Evolutionary conservation across 306 rosid genomes (phyloP).

Genomic region (Notholithocarpus densiflorus): DNA sequence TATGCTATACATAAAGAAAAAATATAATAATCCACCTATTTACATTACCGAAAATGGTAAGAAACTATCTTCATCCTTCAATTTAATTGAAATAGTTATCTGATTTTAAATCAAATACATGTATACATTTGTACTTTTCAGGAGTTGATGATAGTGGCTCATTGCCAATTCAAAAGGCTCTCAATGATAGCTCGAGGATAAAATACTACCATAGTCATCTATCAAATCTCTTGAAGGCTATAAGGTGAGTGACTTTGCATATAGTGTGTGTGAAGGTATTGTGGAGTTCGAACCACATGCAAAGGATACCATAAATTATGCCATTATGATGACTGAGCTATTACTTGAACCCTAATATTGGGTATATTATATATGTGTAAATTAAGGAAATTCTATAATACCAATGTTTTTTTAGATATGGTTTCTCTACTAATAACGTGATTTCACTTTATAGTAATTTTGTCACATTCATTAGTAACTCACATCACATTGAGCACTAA

Average conservation of each 20-base stretch:
- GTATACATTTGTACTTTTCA: not conserved
- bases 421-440: no score
- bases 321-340: no score
- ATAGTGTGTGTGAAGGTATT: no score
- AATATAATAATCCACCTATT: slow-evolving; percentile 42
- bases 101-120: not conserved
- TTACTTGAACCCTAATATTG: no score
- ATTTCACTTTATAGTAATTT: no score
- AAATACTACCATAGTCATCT: slow-evolving; percentile 48
- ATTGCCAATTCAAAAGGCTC: slow-evolving; percentile 25
- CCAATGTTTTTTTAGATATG: no score
- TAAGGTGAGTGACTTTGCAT: slow-evolving; percentile 35
- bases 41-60: slow-evolving; percentile 68
- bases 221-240: slow-evolving; percentile 36
- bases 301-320: no score
- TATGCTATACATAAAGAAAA: slow-evolving; percentile 19
- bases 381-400: no score
- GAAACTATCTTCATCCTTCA: not conserved
- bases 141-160: slow-evolving; percentile 51
- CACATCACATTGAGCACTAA: no score
- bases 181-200: slow-evolving; percentile 43
- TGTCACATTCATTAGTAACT: no score
- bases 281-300: no score
- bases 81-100: not conserved
- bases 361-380: no score